Base-by-base conservation (phyloP, 1,284 basidiomycete genomes). In the Cutaneotrichosporon daszewskae region DNA sequence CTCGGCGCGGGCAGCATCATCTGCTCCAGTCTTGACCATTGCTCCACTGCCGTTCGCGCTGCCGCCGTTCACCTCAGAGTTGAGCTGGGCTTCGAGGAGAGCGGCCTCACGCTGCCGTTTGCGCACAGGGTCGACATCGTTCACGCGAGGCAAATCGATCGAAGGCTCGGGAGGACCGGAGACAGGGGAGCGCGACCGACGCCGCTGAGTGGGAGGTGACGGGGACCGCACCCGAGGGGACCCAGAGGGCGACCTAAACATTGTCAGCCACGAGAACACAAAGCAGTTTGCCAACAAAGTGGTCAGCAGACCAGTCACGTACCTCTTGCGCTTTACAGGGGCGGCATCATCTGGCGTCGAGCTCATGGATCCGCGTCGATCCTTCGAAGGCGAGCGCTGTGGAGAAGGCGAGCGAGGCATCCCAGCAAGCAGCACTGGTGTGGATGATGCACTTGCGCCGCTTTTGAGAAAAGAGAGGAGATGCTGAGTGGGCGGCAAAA, bases 111-210 rank as follows among this genome's bases (percentile, higher is more conserved):
- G 80, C 62, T 88, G 80, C 0, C 80, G 78, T 26, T 80, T 76
- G 32, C 86, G 81, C 9, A 78, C 74, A 3, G 86, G 86, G 65
- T 90, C 85, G n/a, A 78, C 79, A 67, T 89, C 87, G 19, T 70
- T 68, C 10, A 88, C 79, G 55, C 75, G 78, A 11, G 82, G 80
- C 3, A 79, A 63, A 37, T 77, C 75, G 27, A 79, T 51, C 23
- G 17, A 34, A 10, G 32, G 32, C 17, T 43, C 43, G n/a, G 52
- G 32, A 10, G 32, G 32, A n/a, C 42, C 43, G 12, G 38, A 29
- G 8, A 34, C 38, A 5, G 62, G 62, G 4, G 66, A 68, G n/a
- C 52, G 50, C 2, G 66, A 67, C 0, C 68, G 57, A 8, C 66
- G 58, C 16, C 72, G 59, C 29, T 60, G 65, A 2, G 57, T 34